A percentile compares a stretch with the other conserved stretches of the same genome.
Evolutionary conservation across 1,284 basidiomycete genomes (phyloP).

Genomic region (Acaromyces ingoldii): DNA sequence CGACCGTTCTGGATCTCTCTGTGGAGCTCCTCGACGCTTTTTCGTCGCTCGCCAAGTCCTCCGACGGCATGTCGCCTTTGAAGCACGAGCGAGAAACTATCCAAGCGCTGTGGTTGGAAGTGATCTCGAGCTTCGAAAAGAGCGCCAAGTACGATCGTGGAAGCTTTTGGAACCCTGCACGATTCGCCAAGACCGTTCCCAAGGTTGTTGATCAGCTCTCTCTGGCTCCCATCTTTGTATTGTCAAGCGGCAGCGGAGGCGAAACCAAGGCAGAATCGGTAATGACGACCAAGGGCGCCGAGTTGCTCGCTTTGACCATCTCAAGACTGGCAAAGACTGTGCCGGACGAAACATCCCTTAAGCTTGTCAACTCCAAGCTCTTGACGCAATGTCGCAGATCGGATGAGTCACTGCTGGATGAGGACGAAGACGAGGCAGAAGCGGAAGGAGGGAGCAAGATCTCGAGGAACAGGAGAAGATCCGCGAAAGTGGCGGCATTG

Average conservation of each 20-base stretch:
- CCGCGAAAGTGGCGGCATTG: slow-evolving; percentile 62
- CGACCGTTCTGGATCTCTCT: slow-evolving; percentile 64
- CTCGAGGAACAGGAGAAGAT: too few species aligned
- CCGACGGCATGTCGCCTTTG: slow-evolving; percentile 18
- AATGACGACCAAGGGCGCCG: slow-evolving; percentile 5
- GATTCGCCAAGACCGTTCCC: slow-evolving; percentile 62
- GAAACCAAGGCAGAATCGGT: background rate
- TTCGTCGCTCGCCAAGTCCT: slow-evolving; percentile 47
- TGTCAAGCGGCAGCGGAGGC: slow-evolving; percentile 3
- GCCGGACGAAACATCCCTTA: slow-evolving; percentile 63
- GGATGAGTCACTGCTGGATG: background rate
- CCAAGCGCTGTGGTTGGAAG: slow-evolving; percentile 61
- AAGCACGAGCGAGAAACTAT: background rate
- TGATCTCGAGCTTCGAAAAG: slow-evolving; percentile 65
- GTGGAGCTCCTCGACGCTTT: slow-evolving; percentile 60
- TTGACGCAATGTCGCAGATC: slow-evolving; percentile 70
- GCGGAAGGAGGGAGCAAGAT: too few species aligned
- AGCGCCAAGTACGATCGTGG: slow-evolving; percentile 75
- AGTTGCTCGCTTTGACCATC: slow-evolving; percentile 53
- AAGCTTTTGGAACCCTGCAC: slow-evolving; percentile 82
- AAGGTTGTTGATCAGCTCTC: slow-evolving; percentile 64
- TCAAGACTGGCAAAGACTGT: slow-evolving; percentile 59
- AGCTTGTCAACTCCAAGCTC: slow-evolving; percentile 74
- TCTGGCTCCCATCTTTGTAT: too few species aligned
- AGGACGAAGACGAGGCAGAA: too few species aligned